Base-by-base conservation (phyloP, 1,284 basidiomycete genomes). In the Abortiporus biennis region DNA sequence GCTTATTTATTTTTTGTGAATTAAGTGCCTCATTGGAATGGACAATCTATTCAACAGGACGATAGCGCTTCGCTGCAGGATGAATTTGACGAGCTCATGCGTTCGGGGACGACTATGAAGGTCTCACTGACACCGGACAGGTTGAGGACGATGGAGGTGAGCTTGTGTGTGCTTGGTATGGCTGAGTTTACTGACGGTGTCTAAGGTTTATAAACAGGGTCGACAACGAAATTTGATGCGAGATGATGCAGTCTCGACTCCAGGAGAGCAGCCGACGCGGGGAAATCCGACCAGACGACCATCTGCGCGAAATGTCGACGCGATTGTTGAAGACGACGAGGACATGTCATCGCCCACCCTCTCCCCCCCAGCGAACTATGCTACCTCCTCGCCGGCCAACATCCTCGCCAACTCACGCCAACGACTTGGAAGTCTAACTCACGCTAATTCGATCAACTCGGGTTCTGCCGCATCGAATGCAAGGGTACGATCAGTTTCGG, bases 91-190 rank as follows among this genome's bases (percentile, higher is more conserved):
- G 81, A 90, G 59, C 69, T 95, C 59, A 83, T 96, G 77, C 78
- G 80, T 41, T 91, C 87, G 46, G 80, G 84, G 43, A 72, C 85
- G 42, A 95, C 92, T 6, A 88, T 94, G 84, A 95, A 93, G 62
- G 85, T 98, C 54, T 95, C 92, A 37, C 72, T 97, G 47, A 98
- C 94, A 21, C 94, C 94, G 44, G 87, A 94, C 66, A 74, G 92
- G 40, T 69, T 96, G 43, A 86, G 82, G 62, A 88, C 81, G 30
- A 92, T 93, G 76, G 91, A 94, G 72, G 92, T 92, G 64, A 61
- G 43, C 48, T 44, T 38, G 27, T 39, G 43, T 52, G 47, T 38
- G n/a, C 47, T 51, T 43, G 39, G 53, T 47, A 57, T 48, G 31
- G 27, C 8, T 29, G 27, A n/a, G 8, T 9, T 9, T 29, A 29